Evolutionary conservation across 2,329 filamentous ascomycete species (phyloP).

Genomic region (Thelonectria olida): DNA sequence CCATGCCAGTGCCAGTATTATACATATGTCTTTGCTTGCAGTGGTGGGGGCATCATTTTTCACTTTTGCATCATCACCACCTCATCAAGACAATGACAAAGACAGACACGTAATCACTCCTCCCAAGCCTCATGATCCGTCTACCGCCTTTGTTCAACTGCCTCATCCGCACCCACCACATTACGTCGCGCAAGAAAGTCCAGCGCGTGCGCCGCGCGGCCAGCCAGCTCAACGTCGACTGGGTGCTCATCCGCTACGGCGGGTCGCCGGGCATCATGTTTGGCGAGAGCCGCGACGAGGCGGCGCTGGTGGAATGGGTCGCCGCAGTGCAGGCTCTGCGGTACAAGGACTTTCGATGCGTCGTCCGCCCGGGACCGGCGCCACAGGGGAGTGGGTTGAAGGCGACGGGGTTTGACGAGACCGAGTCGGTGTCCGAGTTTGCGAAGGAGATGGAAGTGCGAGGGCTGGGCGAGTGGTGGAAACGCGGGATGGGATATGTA

Average conservation of each 20-base stretch:
- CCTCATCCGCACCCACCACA: slow-evolving; percentile 82
- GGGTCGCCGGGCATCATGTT: slow-evolving; percentile 82
- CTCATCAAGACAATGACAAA: slow-evolving; percentile 7
- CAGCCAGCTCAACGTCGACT: slow-evolving; percentile 65
- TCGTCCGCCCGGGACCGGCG: slow-evolving; percentile 56
- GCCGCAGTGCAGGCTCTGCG: slow-evolving; percentile 68
- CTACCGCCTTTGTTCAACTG: slow-evolving; percentile 32
- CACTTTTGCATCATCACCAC: background rate
- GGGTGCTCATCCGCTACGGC: slow-evolving; percentile 71
- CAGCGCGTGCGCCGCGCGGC: slow-evolving; percentile 69
- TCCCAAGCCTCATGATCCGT: slow-evolving; percentile 30
- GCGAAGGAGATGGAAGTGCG: slow-evolving; percentile 67
- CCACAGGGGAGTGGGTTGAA: background rate
- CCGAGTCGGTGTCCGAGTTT: slow-evolving; percentile 72
- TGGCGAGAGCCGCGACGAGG: slow-evolving; percentile 67
- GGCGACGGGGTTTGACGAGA: slow-evolving; percentile 59
- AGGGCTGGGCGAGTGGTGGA: slow-evolving; percentile 73
- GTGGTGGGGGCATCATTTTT: too few relatives aligned
- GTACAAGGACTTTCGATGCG: slow-evolving; percentile 79
- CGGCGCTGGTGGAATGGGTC: slow-evolving; percentile 70
- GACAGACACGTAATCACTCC: slow-evolving; percentile 1
- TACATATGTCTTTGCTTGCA: too few relatives aligned
- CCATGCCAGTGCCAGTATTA: too few relatives aligned
- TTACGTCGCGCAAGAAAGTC: slow-evolving; percentile 80
- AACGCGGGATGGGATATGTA: slow-evolving; percentile 69